These are phyloP conservation scores for Wickerhamiella nectarea DNA, from an alignment of 805 yeast species.

Conservation along the genomic window DNA sequence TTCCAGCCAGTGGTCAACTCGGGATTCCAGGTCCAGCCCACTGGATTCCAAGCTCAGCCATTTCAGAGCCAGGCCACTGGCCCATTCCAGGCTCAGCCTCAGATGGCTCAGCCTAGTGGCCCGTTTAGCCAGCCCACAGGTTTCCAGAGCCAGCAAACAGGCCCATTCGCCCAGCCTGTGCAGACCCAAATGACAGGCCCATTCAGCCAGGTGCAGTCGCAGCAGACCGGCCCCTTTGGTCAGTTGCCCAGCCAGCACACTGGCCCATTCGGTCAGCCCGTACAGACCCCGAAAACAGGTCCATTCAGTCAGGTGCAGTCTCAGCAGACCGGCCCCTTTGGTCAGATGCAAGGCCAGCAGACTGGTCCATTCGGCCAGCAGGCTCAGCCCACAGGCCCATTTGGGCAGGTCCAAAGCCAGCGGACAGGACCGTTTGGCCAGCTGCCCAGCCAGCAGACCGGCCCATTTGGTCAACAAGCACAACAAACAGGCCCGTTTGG, in stretches of 20 bases:
- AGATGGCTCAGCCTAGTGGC: slow-evolving; percentile 28
- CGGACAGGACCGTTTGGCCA: slow-evolving; percentile 9
- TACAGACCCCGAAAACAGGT: slow-evolving; percentile 13
- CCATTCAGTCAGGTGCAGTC: slow-evolving; percentile 25
- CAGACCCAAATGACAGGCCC: neutral
- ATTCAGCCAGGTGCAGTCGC: neutral
- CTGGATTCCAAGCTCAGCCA: slow-evolving; percentile 24
- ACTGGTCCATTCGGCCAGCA: slow-evolving; percentile 21
- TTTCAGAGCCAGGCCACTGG: slow-evolving; percentile 3
- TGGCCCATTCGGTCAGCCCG: slow-evolving; percentile 21
- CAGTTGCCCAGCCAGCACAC: slow-evolving; percentile 21
- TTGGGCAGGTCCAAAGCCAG: slow-evolving; percentile 18
- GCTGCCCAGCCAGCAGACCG: slow-evolving; percentile 7
- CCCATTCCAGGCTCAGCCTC: slow-evolving; percentile 19
- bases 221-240: slow-evolving; percentile 7
- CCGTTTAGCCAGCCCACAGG: slow-evolving; percentile 12
- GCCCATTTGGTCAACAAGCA: slow-evolving; percentile 10
- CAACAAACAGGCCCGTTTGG: slow-evolving; percentile 17
- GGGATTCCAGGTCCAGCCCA: slow-evolving; percentile 24
- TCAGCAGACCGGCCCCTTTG: slow-evolving; percentile 1
- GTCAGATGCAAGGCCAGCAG: slow-evolving; percentile 19
- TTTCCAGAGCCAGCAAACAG: slow-evolving; percentile 22
- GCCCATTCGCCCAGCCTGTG: no score
- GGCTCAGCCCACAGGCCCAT: slow-evolving; percentile 13
- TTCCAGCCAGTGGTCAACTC: neutral